Evolutionary conservation across 257 asterid genomes (phyloP).

Genomic region (Leptodermis oblonga): DNA sequence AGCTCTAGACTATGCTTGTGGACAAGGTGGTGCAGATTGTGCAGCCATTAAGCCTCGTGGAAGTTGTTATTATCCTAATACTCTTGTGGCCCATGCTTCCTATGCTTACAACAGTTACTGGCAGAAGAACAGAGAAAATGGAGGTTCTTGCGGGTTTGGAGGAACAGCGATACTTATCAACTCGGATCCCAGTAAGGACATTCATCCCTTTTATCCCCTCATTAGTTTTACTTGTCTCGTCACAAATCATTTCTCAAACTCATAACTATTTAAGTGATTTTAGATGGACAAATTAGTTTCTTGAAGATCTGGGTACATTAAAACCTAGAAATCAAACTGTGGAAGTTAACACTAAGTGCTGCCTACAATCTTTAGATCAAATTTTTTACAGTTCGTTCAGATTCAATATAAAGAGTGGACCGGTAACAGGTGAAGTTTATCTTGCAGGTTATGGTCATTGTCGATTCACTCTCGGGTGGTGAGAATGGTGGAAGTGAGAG

Average conservation of each 20-base stretch:
- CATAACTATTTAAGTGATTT: background rate
- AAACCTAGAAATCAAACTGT: background rate
- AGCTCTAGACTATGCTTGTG: constrained; percentile 85
- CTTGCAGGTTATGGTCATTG: constrained; percentile 80
- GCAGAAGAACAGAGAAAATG: constrained; percentile 69
- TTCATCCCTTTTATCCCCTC: background rate
- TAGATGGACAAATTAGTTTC: background rate
- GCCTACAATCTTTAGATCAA: no score
- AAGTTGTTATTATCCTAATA: constrained; percentile 61
- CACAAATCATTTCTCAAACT: background rate
- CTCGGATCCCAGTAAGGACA: constrained; percentile 74
- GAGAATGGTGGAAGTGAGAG: background rate
- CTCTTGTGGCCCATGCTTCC: constrained; percentile 79
- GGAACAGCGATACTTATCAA: constrained; percentile 87
- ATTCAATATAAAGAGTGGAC: background rate
- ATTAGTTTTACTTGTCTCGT: background rate
- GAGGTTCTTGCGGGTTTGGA: constrained; percentile 85
- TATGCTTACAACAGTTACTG: constrained; percentile 88
- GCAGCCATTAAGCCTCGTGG: constrained; percentile 65
- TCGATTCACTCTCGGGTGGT: constrained; percentile 50
- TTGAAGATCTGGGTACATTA: background rate
- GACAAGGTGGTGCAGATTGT: constrained; percentile 82
- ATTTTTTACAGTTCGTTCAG: background rate
- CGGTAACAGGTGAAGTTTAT: background rate
- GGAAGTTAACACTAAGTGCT: no score